These are phyloP conservation scores for Salix koriyanagi DNA, from an alignment of 345 rosid genomes.

Conservation along the genomic window DNA sequence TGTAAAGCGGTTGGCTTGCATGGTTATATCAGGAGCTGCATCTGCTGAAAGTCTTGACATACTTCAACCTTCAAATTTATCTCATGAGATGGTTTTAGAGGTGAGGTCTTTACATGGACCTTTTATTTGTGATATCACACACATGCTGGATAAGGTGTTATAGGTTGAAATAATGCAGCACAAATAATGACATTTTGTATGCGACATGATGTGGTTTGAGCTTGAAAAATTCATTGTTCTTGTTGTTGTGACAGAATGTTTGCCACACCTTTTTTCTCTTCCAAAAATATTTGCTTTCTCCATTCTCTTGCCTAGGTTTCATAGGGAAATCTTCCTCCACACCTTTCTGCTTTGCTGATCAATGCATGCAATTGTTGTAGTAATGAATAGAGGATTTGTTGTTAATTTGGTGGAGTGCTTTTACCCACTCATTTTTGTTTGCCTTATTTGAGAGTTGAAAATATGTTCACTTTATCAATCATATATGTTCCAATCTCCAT, in stretches of 20 bases:
- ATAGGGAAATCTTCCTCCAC: not conserved
- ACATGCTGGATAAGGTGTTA: not conserved
- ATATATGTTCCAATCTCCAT: not conserved
- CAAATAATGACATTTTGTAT: not conserved
- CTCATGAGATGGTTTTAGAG: constrained; percentile 46
- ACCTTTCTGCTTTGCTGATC: not conserved
- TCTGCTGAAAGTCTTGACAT: constrained; percentile 50
- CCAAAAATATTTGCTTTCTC: not conserved
- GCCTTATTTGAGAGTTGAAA: not conserved
- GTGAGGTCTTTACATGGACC: constrained; percentile 29
- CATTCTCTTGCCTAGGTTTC: not conserved
- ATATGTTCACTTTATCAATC: not conserved
- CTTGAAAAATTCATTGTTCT: not conserved
- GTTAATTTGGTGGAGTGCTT: not conserved
- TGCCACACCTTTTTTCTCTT: not conserved
- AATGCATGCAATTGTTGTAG: not conserved
- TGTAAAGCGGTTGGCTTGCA: constrained; percentile 74
- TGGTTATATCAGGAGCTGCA: constrained; percentile 62
- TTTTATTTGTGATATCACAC: not conserved
- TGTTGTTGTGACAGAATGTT: not conserved
- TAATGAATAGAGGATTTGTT: not conserved
- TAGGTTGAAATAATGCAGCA: not conserved
- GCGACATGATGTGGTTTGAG: not conserved
- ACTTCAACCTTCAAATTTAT: constrained; percentile 64
- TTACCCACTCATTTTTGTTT: not conserved